Percentiles rank a stretch among this genome's conserved stretches.
These are phyloP conservation scores for Pyricularia grisea DNA, from an alignment of 2,329 filamentous ascomycete genomes.

Conservation along the genomic window DNA sequence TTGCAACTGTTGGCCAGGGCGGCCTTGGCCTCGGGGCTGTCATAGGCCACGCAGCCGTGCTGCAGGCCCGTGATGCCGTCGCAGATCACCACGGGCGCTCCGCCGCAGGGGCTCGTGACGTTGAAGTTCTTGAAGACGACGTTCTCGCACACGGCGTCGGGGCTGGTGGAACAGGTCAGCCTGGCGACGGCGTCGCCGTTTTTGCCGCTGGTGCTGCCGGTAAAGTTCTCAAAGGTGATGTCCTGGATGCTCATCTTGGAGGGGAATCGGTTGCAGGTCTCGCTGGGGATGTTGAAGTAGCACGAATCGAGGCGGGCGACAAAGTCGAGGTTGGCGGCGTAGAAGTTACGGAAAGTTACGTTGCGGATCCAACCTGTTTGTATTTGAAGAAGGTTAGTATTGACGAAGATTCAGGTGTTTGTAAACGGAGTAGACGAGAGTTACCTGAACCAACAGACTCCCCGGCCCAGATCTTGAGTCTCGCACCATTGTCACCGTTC, in stretches of 20 bases:
- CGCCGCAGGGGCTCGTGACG: constrained; percentile 38
- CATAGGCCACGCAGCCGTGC: constrained; percentile 23
- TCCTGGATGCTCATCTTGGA: constrained; percentile 50
- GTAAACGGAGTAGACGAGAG: neutral
- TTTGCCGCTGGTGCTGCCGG: constrained; percentile 21
- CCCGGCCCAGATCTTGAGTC: constrained; percentile 54
- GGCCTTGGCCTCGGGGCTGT: constrained; percentile 20
- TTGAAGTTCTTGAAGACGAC: constrained; percentile 46
- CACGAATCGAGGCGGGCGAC: constrained; percentile 43
- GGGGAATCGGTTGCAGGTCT: constrained; percentile 1
- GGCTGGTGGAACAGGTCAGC: constrained; percentile 43
- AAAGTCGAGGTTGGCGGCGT: constrained; percentile 45
- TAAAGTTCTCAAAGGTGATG: constrained; percentile 48
- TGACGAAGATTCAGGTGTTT: neutral
- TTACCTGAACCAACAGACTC: constrained; percentile 30
- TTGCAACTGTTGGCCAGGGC: constrained; percentile 23
- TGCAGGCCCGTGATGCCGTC: constrained; percentile 32
- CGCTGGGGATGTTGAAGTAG: constrained; percentile 24
- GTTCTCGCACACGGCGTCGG: constrained; percentile 42
- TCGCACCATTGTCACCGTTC: constrained; percentile 40
- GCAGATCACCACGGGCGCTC: constrained; percentile 35
- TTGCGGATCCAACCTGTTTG: constrained; percentile 50
- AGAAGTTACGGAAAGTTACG: constrained; percentile 52
- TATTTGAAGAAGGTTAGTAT: neutral
- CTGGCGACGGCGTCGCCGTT: constrained; percentile 44